Percentiles rank a stretch among this genome's conserved stretches.
phyloP scores from a whole-genome alignment of 164 flowering plant species.

The Malania oleifera region DNA sequence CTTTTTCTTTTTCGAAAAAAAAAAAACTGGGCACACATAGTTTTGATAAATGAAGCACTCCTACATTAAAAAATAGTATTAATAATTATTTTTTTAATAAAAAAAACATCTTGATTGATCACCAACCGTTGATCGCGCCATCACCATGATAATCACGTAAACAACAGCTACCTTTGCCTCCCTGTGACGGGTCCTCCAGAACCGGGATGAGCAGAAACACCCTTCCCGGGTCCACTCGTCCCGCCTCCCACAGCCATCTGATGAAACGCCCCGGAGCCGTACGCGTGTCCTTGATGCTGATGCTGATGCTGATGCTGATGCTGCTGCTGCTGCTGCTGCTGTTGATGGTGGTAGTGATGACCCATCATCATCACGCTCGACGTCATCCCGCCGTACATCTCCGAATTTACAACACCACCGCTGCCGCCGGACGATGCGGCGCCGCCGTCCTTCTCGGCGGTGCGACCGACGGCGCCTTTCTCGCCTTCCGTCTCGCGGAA shows the following conservation, averaged over 20 bases:
- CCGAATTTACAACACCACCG: slow-evolving; percentile 13
- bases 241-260: slow-evolving; percentile 13
- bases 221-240: neutral
- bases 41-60: too few species aligned
- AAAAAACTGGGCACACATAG: too few species aligned
- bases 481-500: slow-evolving; percentile 54
- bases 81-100: too few species aligned
- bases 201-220: slow-evolving; percentile 7
- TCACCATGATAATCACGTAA: neutral
- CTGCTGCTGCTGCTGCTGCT: too few species aligned
- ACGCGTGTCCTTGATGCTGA: slow-evolving; percentile 20
- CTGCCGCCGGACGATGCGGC: slow-evolving; percentile 19
- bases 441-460: slow-evolving; percentile 20
- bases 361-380: slow-evolving; percentile 8
- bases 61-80: too few species aligned
- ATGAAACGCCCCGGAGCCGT: slow-evolving; percentile 19
- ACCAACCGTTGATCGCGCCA: too few species aligned
- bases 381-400: slow-evolving; percentile 8
- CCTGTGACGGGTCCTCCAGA: slow-evolving; percentile 9
- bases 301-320: neutral
- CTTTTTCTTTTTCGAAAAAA: too few species aligned
- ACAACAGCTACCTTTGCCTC: slow-evolving; percentile 12
- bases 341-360: neutral
- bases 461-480: slow-evolving; percentile 19
- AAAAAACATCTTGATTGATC: too few species aligned